Evolutionary conservation across 371 early-diverging fungal species (phyloP), one percentile per base, ranked within the genome.

Genomic region (Capillidium rhysosporum): DNA sequence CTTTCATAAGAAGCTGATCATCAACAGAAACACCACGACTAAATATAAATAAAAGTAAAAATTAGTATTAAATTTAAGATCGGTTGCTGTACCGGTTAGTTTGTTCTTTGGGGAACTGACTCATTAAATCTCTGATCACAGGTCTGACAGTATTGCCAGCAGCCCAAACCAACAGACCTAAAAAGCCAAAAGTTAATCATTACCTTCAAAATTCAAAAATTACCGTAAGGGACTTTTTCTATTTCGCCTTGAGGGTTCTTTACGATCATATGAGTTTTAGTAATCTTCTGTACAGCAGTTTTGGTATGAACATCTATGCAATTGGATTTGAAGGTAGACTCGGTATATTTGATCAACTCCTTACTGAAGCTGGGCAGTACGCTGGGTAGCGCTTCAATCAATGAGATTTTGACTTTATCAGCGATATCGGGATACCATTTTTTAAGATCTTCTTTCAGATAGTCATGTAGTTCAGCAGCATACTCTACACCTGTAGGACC

Each of bases 401-500:
- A 67, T 0, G 92, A 89, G 61, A 93, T 89, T 57, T 76, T 80
- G 64, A 93, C 65, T 64, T 84, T 84, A 52, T 81, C 82, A 25
- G 84, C 84, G 55, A 84, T 60, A 40, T 76, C 78, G 20, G 89
- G 92, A 66, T 87, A 90, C 89, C 89, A 89, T 10, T 69, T 63
- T 24, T 70, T 63, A 58, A 92, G 62, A 61, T 92, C 92, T 51
- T 89, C 89, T 45, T 72, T 64, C 58, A 94, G 61, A 59, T 91
- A 90, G 69, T 94, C 95, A 61, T 89, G 81, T 30, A 94, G 71
- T 69, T 92, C 95, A 12, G 86, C 92, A 2, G 92, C 92, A 59
- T 88, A 91, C 62, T 94, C 95, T 29, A 91, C 82, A 52, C 95
- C 95, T 0, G 95, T 91, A 7, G 95, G 92, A 7, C 95, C 95